phyloP scores from a whole-genome alignment of 202 grass and related monocot species.

The Schoenoplectus tabernaemontani region DNA sequence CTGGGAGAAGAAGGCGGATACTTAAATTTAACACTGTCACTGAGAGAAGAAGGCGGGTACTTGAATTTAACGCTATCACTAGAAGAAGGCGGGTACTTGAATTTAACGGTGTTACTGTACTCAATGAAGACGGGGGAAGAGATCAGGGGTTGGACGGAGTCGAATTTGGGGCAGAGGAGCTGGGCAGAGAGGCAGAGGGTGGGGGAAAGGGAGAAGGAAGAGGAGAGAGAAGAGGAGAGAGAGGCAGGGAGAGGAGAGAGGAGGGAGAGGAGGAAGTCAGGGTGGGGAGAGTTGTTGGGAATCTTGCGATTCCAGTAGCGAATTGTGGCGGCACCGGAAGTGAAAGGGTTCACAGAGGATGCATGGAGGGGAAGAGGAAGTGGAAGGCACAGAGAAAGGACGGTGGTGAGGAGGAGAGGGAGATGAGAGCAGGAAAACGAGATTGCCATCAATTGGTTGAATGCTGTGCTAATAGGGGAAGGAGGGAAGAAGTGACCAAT shows the following conservation, averaged over 20 bases:
- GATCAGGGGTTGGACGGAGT: background rate
- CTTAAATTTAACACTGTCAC: too few species aligned
- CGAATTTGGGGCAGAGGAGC: conserved; percentile 28
- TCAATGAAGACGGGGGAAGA: conserved; percentile 22
- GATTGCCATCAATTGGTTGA: too few species aligned
- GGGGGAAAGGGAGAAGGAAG: conserved; percentile 18
- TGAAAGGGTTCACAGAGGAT: conserved; percentile 62
- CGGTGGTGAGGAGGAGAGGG: conserved; percentile 4
- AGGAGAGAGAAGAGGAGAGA: conserved; percentile 30
- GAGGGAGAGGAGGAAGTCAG: conserved; percentile 64
- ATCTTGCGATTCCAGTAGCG: conserved; percentile 93
- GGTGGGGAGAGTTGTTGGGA: conserved; percentile 75
- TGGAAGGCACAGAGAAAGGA: too few species aligned
- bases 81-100: conserved; percentile 56
- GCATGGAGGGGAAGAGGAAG: background rate
- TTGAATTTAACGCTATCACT: too few species aligned
- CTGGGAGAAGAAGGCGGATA: too few species aligned
- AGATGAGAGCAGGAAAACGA: background rate
- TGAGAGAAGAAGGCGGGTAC: too few species aligned
- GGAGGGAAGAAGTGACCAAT: too few species aligned
- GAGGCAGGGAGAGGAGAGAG: conserved; percentile 72
- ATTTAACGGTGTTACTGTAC: too few species aligned
- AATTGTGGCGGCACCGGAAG: conserved; percentile 69
- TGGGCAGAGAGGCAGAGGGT: conserved; percentile 35
- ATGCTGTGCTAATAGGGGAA: too few species aligned